Evolutionary conservation across 129 eudicot genomes (phyloP).

Genomic region (Oenanthe sinensis): DNA sequence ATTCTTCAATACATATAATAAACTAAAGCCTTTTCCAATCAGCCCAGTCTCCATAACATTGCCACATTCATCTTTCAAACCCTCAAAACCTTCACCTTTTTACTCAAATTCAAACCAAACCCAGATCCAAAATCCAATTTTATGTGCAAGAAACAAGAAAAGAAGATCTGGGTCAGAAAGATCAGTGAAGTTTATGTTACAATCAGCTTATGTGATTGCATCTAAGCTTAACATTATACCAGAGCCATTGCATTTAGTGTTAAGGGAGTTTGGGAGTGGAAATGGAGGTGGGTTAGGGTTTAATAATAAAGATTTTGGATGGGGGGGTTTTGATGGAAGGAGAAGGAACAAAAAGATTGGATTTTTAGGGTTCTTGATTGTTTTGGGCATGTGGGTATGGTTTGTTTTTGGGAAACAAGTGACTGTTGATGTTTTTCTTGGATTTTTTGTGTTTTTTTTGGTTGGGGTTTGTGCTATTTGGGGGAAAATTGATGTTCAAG

Average conservation of each 20-base stretch:
- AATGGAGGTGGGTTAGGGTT: constrained; percentile 27
- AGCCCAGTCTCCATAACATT: background rate
- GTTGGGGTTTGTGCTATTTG: constrained; percentile 26
- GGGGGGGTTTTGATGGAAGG: constrained; percentile 37
- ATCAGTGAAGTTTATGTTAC: constrained; percentile 26
- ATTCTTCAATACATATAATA: background rate
- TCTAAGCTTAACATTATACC: constrained; percentile 44
- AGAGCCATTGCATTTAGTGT: constrained; percentile 21
- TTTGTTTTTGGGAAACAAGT: constrained; percentile 26
- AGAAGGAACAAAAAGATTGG: constrained; percentile 26
- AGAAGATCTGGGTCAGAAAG: constrained; percentile 22
- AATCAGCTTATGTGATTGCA: constrained; percentile 35
- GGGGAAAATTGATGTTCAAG: constrained; percentile 25
- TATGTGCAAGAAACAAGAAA: constrained; percentile 27
- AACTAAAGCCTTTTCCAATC: background rate
- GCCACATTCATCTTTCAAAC: background rate
- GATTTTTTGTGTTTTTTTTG: constrained; percentile 24
- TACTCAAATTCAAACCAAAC: background rate
- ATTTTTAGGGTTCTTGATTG: constrained; percentile 21
- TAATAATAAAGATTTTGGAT: constrained; percentile 23
- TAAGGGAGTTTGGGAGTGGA: constrained; percentile 11
- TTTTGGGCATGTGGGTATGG: constrained; percentile 12
- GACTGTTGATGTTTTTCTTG: constrained; percentile 20
- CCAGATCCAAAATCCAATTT: constrained; percentile 15
- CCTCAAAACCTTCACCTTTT: background rate